Evolutionary conservation across 2,329 filamentous ascomycete species (phyloP), one percentile per base, ranked within the genome.

Genomic region (Rutstroemia sp.): DNA sequence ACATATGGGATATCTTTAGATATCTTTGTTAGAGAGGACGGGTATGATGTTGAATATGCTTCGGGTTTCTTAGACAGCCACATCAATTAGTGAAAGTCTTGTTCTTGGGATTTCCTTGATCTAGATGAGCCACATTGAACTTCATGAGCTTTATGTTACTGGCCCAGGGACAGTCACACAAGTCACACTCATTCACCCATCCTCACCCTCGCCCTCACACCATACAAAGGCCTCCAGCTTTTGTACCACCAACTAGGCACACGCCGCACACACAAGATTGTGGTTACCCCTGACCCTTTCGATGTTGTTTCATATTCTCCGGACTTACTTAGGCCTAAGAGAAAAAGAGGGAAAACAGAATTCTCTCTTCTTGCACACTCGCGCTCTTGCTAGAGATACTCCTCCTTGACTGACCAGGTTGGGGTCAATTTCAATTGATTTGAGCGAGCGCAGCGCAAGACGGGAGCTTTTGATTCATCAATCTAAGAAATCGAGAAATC

Each of bases 391-490:
- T 27, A 39, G 6, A 5, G 4, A 10, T 9, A 21, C 10, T 14
- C 17, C 25, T n/a, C 23, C 6, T 34, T 12, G 49, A n/a, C 23
- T 12, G 49, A n/a, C 23, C 10, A 44, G 19, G 23, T 27, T 51
- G 46, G 30, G 46, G 7, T 37, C 16, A 21, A 49, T 12, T 49
- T 34, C 30, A 12, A 34, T 34, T 34, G 30, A 34, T 34, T 34
- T 34, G 30, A 34, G 30, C 30, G 30, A 34, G 30, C 30, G 30
- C 30, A 34, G 12, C 10, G 12, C 30, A 12, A 12, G 12, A 34
- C 10, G 30, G 30, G 38, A 52, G 8, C 30, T 53, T 53, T 37
- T 47, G 50, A 52, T 46, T 52, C 50, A 52, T 47, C 27, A 34
- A 46, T 46, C 14, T n/a, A n/a, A 51, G 21, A 41, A 27, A 41